phyloP scores from a whole-genome alignment of 2,329 filamentous ascomycete genomes.

The Botrytis cinerea region DNA sequence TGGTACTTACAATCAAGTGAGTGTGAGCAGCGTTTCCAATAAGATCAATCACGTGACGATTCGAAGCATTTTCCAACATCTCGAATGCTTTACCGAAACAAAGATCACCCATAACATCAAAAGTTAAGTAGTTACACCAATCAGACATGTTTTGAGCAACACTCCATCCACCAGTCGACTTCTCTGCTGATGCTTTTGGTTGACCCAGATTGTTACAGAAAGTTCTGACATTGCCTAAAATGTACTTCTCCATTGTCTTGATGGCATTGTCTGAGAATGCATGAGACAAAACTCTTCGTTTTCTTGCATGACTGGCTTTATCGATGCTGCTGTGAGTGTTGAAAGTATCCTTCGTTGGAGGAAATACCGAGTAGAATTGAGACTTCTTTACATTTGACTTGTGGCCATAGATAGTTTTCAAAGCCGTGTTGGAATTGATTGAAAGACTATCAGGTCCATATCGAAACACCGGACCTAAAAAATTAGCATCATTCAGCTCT shows the following conservation, averaged over 20 bases:
- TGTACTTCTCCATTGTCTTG: slow-evolving; percentile 41
- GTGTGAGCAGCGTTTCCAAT: slow-evolving; percentile 68
- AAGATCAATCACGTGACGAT: slow-evolving; percentile 66
- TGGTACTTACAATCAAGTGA: slow-evolving; percentile 59
- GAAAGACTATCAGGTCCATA: slow-evolving; percentile 77
- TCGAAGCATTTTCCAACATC: slow-evolving; percentile 53
- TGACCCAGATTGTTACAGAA: slow-evolving; percentile 59
- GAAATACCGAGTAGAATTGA: slow-evolving; percentile 73
- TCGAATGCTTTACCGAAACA: slow-evolving; percentile 54
- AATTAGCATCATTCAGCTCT: slow-evolving; percentile 16
- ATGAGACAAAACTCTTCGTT: slow-evolving; percentile 64
- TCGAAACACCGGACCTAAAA: slow-evolving; percentile 63
- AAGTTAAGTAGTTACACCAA: slow-evolving; percentile 46
- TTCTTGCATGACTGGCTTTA: slow-evolving; percentile 67
- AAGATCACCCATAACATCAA: slow-evolving; percentile 54
- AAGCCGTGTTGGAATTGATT: slow-evolving; percentile 70
- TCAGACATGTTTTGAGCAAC: slow-evolving; percentile 60
- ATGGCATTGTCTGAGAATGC: slow-evolving; percentile 53
- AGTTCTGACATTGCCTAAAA: slow-evolving; percentile 46
- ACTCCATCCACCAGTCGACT: slow-evolving; percentile 49
- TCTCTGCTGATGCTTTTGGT: slow-evolving; percentile 45
- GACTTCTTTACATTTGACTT: slow-evolving; percentile 65
- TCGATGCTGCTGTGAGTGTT: slow-evolving; percentile 75
- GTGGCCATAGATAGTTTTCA: slow-evolving; percentile 68
- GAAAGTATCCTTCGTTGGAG: slow-evolving; percentile 61